phyloP scores from a whole-genome alignment of 2,329 filamentous ascomycete species.

The Beauveria rudraprayagi region DNA sequence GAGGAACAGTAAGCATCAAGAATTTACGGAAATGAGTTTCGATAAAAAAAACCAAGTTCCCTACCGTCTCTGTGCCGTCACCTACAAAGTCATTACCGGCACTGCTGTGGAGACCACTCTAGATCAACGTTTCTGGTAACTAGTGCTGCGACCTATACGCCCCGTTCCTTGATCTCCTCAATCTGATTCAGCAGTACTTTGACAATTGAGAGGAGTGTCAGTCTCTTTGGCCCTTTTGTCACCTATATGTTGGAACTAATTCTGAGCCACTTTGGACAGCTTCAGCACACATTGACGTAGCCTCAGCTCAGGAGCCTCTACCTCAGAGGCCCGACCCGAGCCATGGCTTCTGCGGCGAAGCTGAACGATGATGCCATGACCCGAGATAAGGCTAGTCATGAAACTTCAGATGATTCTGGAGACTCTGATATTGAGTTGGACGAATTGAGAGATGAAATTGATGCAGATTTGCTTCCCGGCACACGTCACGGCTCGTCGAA shows the following conservation, averaged over 20 bases:
- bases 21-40: too few species aligned
- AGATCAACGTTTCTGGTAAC: background rate
- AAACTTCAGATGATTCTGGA: background rate
- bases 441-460: constrained; percentile 7
- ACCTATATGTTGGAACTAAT: background rate
- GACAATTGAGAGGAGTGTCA: background rate
- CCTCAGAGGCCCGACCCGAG: background rate
- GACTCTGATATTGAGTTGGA: constrained; percentile 12
- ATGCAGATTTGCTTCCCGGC: background rate
- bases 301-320: background rate
- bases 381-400: background rate
- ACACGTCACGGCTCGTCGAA: background rate
- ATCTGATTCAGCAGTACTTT: background rate
- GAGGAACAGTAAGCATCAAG: too few species aligned
- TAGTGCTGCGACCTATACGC: background rate
- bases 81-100: too few species aligned
- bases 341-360: background rate
- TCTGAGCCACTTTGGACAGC: background rate
- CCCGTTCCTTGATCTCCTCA: background rate
- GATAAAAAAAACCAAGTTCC: too few species aligned
- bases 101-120: too few species aligned
- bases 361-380: background rate
- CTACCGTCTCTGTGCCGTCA: too few species aligned
- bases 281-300: background rate
- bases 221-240: background rate